Percentiles rank a stretch among this genome's conserved stretches.
Evolutionary conservation across 768 basidiomycete genomes (phyloP).

Genomic region (Peribolospora kevripleyi): DNA sequence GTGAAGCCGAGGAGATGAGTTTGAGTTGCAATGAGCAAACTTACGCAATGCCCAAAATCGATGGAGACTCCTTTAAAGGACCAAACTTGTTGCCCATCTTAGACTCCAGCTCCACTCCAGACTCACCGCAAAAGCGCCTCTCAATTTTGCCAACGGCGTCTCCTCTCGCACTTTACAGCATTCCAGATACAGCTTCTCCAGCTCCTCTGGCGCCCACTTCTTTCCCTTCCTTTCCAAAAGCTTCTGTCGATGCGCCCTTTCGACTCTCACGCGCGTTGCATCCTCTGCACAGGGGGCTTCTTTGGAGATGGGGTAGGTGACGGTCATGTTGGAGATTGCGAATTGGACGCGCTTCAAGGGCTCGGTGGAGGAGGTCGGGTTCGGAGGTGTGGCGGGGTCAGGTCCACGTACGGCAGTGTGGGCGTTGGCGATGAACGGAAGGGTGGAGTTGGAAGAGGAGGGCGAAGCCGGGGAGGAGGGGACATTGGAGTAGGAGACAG

Average conservation of each 20-base stretch:
- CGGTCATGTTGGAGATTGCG: conserved; percentile 59
- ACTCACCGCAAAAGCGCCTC: too few species aligned
- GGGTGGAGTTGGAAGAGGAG: background rate
- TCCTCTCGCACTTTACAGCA: conserved; percentile 19
- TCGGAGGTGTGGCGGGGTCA: background rate
- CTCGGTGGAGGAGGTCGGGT: conserved; percentile 11
- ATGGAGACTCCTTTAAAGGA: too few species aligned
- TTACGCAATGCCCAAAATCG: background rate
- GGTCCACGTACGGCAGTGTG: background rate
- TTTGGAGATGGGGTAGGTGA: conserved; percentile 73
- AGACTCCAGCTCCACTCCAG: too few species aligned
- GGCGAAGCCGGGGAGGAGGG: background rate
- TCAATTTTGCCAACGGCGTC: conserved; percentile 7
- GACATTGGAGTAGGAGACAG: background rate
- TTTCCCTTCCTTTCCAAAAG: conserved; percentile 25
- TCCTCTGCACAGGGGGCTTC: conserved; percentile 59
- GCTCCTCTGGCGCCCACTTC: conserved; percentile 67
- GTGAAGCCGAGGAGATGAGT: conserved; percentile 1
- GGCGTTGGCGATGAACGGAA: background rate
- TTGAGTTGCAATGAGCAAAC: background rate
- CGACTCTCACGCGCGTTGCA: conserved; percentile 36
- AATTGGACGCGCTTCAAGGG: conserved; percentile 75
- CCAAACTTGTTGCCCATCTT: too few species aligned
- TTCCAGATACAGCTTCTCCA: conserved; percentile 36
- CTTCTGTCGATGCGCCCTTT: conserved; percentile 26